Base-by-base conservation (phyloP, 2,329 filamentous ascomycete species). In the Pseudopyricularia javanii region DNA sequence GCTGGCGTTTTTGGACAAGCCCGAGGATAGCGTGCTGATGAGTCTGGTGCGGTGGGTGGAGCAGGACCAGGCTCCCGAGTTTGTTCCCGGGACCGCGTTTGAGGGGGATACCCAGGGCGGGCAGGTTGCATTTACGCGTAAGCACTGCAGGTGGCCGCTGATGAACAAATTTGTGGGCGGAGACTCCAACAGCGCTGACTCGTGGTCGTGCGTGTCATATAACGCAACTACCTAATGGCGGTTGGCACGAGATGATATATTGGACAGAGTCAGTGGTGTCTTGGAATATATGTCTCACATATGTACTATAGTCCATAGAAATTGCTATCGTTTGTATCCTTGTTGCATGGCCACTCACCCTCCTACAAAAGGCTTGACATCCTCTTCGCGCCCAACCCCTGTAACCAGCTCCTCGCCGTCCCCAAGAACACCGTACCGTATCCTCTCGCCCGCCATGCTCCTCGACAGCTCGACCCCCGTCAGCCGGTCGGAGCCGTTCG, bases 71-170 rank as follows among this genome's bases (percentile, higher is more conserved):
- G 56, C 54, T 7, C 56, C 56, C 4, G 56, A 56, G 24, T 53
- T 47, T 3, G 15, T 37, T 26, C 47, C 17, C 30, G 50, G 53
- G 20, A 49, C 45, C n/a, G 32, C 48, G 14, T 40, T 26, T 37
- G 30, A 20, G 9, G 15, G 12, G 14, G 34, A 51, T 20, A 53
- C 49, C 0, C 53, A 35, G 33, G 24, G 22, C 4, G 50, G 37
- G 24, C 50, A 35, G 22, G 24, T 43, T 26, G 6, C 37, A 1
- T 35, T 54, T 4, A 53, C 53, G 11, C 49, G 54, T 17, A 56
- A 54, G 32, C 53, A 55, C 28, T 57, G 56, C 54, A 50, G 56
- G 20, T 57, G 54, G 48, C 54, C 56, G 3, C 51, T 54, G 35
- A 47, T 53, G 30, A 48, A 55, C 30, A 34, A 26, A 32, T 56